Evolutionary conservation across 768 basidiomycete genomes (phyloP), one percentile per base, ranked within the genome.

Genomic region (Phylloporus sp.): DNA sequence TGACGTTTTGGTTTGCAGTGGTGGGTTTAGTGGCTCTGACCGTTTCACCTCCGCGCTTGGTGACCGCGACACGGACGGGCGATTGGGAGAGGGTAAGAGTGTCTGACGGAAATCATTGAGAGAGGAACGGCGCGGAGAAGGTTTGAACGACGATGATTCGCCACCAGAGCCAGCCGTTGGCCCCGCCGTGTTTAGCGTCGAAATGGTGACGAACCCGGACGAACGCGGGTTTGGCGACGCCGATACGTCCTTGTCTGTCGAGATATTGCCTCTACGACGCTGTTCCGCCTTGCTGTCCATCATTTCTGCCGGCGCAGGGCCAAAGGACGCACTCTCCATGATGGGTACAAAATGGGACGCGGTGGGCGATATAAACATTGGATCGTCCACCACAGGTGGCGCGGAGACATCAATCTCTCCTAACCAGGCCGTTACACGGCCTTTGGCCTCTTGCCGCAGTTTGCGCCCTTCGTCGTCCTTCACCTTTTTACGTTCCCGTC

Each of bases 371-470:
- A 76, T 70, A 35, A 61, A 54, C 5, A 73, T 34, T 11, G 57
- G 50, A 23, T 71, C 65, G 29, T 84, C 78, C 49, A 76, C 68
- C 20, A 47, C 50, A 45, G 77, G 77, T 2, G 82, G 80, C 5
- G 70, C 73, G 36, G 77, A 79, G 5, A 79, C 73, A 46, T 84
- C 84, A 43, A 90, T 81, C 9, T 70, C 75, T 26, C 84, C 88
- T 53, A 91, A 59, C 88, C 88, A 91, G 8, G 84, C 86, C 9
- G 88, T 76, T n/a, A 91, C 82, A 22, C 86, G 72, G 7, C 87
- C 86, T 53, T 86, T 85, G 10, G 82, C 81, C 6, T 80, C 73
- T 46, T 71, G 67, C 41, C 72, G 62, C 20, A 80, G 54, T 29
- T 70, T 68, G 27, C 68, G 64, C 23, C 68, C 63, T 47, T 76